A percentile compares a stretch with the other conserved stretches of the same genome.
Conservation (phyloP, 2,329 filamentous ascomycete species). For the Claviceps sp. region DNA sequence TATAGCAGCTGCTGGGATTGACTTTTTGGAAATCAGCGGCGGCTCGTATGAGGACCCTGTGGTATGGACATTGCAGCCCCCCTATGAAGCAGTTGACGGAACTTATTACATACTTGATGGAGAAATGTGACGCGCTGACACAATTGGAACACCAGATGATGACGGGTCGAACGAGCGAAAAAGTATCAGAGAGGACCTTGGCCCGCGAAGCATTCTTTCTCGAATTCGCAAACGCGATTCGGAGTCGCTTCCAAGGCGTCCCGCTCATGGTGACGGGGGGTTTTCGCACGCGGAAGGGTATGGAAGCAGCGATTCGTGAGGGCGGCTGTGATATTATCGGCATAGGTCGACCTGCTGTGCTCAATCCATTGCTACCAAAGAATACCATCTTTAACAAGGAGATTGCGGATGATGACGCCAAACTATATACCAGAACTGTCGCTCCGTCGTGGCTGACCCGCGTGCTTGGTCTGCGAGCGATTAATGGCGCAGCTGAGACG, state of each 20-base stretch:
- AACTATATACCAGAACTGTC: slow-evolving; percentile 15
- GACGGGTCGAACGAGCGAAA: neutral
- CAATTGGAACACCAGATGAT: slow-evolving; percentile 1
- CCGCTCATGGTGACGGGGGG: slow-evolving; percentile 49
- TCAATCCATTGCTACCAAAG: slow-evolving; percentile 24
- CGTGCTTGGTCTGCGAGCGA: slow-evolving; percentile 10
- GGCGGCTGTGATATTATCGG: slow-evolving; percentile 29
- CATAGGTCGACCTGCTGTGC: slow-evolving; percentile 23
- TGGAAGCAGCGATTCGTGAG: slow-evolving; percentile 25
- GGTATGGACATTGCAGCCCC: slow-evolving; percentile 16
- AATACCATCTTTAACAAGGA: slow-evolving; percentile 22
- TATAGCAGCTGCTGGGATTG: slow-evolving; percentile 36
- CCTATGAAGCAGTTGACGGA: neutral
- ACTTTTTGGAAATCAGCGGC: slow-evolving; percentile 57
- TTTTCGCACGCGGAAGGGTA: slow-evolving; percentile 36
- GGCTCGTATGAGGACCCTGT: slow-evolving; percentile 43
- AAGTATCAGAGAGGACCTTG: slow-evolving; percentile 21
- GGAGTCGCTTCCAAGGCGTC: slow-evolving; percentile 28
- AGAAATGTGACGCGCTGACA: neutral
- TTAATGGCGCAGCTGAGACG: slow-evolving; percentile 8
- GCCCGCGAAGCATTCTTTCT: slow-evolving; percentile 56
- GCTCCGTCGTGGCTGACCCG: slow-evolving; percentile 12
- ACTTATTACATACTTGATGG: neutral
- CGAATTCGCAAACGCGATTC: slow-evolving; percentile 44
- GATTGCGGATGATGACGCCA: slow-evolving; percentile 21